phyloP scores from a whole-genome alignment of 2,329 filamentous ascomycete species.

The Apiospora koreana region DNA sequence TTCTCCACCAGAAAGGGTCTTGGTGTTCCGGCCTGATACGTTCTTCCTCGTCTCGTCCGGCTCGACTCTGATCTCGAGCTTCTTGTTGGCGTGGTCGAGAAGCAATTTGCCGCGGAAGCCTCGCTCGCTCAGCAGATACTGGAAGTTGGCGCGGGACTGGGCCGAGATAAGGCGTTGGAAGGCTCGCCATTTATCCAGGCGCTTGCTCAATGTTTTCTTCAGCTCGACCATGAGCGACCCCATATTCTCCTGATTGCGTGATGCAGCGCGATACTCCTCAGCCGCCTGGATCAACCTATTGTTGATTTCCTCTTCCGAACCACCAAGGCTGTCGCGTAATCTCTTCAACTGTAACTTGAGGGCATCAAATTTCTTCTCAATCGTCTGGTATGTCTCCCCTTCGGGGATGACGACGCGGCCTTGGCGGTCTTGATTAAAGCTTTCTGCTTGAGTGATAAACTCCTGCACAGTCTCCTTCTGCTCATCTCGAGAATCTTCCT shows the following conservation, averaged over 20 bases:
- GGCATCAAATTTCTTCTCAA: slow-evolving; percentile 55
- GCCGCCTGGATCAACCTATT: slow-evolving; percentile 44
- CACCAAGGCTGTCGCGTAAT: slow-evolving; percentile 60
- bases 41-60: slow-evolving; percentile 69
- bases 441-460: slow-evolving; percentile 53
- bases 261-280: slow-evolving; percentile 41
- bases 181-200: slow-evolving; percentile 73
- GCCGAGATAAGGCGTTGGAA: slow-evolving; percentile 86
- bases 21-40: slow-evolving; percentile 76
- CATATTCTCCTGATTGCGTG: slow-evolving; percentile 46
- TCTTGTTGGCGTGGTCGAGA: slow-evolving; percentile 73
- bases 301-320: slow-evolving; percentile 65
- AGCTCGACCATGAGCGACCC: slow-evolving; percentile 42
- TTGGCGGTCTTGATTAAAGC: slow-evolving; percentile 57
- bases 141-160: slow-evolving; percentile 84
- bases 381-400: slow-evolving; percentile 61
- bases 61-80: slow-evolving; percentile 76
- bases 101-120: slow-evolving; percentile 82
- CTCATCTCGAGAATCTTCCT: slow-evolving; percentile 49
- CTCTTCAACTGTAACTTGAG: slow-evolving; percentile 60
- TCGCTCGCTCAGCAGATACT: slow-evolving; percentile 84
- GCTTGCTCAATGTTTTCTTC: slow-evolving; percentile 64
- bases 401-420: slow-evolving; percentile 63
- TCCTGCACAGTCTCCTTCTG: slow-evolving; percentile 51
- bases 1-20: slow-evolving; percentile 91